Conservation (phyloP, 177 flowering plant species). For the Telopea speciosissima region DNA sequence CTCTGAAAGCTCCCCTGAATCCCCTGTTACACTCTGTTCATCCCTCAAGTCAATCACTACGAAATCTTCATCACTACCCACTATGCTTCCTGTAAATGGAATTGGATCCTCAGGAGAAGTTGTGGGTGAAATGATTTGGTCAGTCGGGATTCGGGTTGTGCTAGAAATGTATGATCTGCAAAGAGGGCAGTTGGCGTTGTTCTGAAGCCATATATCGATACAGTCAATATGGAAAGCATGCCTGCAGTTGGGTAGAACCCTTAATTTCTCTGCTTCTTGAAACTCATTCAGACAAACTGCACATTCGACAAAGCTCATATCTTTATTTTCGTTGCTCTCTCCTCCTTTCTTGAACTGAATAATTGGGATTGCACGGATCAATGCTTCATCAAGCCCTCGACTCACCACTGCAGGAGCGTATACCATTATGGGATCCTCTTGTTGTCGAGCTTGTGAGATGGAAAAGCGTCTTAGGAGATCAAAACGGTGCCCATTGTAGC, state of each 20-base stretch:
- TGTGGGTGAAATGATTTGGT: conserved; percentile 42
- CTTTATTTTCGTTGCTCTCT: not conserved
- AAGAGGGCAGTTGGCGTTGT: conserved; percentile 80
- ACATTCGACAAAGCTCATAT: conserved; percentile 43
- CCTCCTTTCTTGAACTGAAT: conserved; percentile 38
- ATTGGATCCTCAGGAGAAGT: conserved; percentile 42
- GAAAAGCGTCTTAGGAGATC: conserved; percentile 51
- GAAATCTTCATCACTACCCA: conserved; percentile 43
- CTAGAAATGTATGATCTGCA: conserved; percentile 71
- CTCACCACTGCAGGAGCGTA: conserved; percentile 36
- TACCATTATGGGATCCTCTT: conserved; percentile 31
- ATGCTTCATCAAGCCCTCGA: conserved; percentile 65
- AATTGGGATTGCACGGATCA: conserved; percentile 64
- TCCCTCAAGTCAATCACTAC: conserved; percentile 57
- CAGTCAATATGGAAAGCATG: conserved; percentile 90
- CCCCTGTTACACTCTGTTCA: conserved; percentile 15
- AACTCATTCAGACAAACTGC: conserved; percentile 86
- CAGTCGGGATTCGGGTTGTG: conserved; percentile 21
- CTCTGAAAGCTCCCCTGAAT: conserved; percentile 21
- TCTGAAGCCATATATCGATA: conserved; percentile 90
- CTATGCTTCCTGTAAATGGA: too few relatives aligned
- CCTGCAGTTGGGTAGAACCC: conserved; percentile 60
- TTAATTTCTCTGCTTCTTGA: conserved; percentile 61
- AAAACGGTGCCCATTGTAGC: conserved; percentile 69
- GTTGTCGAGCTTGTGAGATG: conserved; percentile 16